These are phyloP conservation scores for Cetraspora pellucida DNA, from an alignment of 192 early-diverging fungal species.

Conservation along the genomic window DNA sequence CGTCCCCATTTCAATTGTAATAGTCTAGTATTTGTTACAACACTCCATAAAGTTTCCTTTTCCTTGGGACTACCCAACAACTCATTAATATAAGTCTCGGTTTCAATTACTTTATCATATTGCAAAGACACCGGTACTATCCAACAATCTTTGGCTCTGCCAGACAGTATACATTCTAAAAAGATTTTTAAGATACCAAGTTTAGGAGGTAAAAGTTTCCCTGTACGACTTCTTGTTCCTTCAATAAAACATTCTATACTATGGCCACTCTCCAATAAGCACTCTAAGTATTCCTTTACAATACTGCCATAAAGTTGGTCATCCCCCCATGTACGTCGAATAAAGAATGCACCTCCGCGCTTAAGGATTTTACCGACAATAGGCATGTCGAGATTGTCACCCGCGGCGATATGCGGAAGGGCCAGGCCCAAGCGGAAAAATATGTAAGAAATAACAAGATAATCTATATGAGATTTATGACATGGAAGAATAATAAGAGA, in stretches of 20 bases:
- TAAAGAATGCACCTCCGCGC: constrained; percentile 76
- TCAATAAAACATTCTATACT: constrained; percentile 85
- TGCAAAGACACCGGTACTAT: constrained; percentile 82
- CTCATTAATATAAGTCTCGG: constrained; percentile 75
- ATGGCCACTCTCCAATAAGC: constrained; percentile 69
- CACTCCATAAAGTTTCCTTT: constrained; percentile 71
- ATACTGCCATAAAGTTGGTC: constrained; percentile 72
- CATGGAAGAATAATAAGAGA: constrained; percentile 80
- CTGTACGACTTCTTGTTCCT: constrained; percentile 79
- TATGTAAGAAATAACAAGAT: constrained; percentile 78
- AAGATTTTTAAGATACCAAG: constrained; percentile 84
- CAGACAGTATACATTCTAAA: constrained; percentile 67
- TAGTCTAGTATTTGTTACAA: constrained; percentile 60
- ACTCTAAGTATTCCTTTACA: constrained; percentile 75
- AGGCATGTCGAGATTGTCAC: constrained; percentile 83
- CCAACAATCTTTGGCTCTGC: constrained; percentile 65
- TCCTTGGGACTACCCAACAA: constrained; percentile 79
- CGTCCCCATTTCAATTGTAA: constrained; percentile 78
- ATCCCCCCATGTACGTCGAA: constrained; percentile 76
- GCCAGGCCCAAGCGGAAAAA: constrained; percentile 80
- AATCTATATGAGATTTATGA: constrained; percentile 88
- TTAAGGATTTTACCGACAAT: constrained; percentile 68
- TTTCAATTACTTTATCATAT: constrained; percentile 86
- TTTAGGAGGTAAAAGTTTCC: constrained; percentile 79
- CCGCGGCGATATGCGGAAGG: constrained; percentile 82